Evolutionary conservation across 139 green algal genomes (phyloP), one percentile per base, ranked within the genome.

Genomic region (Desmodesmus armatus): DNA sequence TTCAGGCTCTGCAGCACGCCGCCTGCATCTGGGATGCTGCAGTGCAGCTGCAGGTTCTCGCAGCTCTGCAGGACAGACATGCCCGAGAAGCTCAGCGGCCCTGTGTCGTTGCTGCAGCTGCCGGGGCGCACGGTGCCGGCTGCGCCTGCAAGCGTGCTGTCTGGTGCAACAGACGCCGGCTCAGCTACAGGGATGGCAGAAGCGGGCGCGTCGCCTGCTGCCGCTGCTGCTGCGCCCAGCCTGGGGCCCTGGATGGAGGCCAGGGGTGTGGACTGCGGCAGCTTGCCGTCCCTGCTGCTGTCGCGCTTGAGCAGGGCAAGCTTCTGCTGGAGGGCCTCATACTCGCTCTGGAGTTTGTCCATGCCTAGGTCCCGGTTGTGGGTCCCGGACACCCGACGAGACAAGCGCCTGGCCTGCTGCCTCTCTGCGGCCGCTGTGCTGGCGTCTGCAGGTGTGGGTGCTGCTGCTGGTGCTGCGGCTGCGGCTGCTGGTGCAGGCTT

Each of bases 321-420:
- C 72, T 82, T 87, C 58, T 87, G 82, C 60, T 87, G 82, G 40
- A 87, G 55, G 40, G 82, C 71, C 31, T 87, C 82, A 82, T 87
- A 87, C 55, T 87, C 82, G 44, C 39, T 75, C 15, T 87, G 82
- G n/a, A 87, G 72, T 39, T 82, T 82, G 53, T 87, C 82, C 82
- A 87, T 87, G 19, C 71, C 71, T 25, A 79, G 80, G 47, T 83
- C 53, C 0, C 55, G 53, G 55, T 44, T 67, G 49, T 35, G 41
- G 40, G 53, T 44, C 7, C 80, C 80, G 35, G 67, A 78, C 25
- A 75, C 49, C 3, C 66, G 47, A 3, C 51, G 74, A 23, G 31
- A 25, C 31, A 35, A 6, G n/a, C 1, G n/a, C 44, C 27, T 13
- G 41, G 19, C 15, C 77, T n/a, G n/a, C n/a, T n/a, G n/a, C n/a